A percentile compares a stretch with the other conserved stretches of the same genome.
These are phyloP conservation scores for Picea glauca DNA, from an alignment of 75 land plant genomes.

Conservation along the genomic window DNA sequence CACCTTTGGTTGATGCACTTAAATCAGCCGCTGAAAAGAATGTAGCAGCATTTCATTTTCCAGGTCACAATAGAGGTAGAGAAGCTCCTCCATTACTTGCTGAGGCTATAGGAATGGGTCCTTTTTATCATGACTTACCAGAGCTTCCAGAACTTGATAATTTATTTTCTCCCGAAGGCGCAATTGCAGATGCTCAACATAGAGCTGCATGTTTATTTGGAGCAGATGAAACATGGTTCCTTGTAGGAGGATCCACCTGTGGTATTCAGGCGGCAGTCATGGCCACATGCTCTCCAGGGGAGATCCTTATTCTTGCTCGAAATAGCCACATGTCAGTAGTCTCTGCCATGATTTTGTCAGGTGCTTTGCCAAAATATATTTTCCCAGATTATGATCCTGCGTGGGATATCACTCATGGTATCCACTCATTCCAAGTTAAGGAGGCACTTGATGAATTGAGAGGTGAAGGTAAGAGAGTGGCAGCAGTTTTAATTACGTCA, in stretches of 20 bases:
- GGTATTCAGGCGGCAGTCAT: constrained; percentile 92
- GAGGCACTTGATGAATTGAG: constrained; percentile 53
- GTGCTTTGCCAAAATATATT: constrained; percentile 68
- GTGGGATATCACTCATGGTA: constrained; percentile 74
- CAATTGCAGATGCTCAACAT: constrained; percentile 74
- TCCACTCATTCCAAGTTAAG: constrained; percentile 52
- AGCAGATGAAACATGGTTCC: constrained; percentile 80
- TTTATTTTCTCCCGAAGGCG: constrained; percentile 71
- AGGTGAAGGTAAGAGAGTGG: constrained; percentile 41
- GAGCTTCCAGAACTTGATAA: constrained; percentile 91
- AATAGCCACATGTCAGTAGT: constrained; percentile 83
- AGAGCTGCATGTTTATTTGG: constrained; percentile 72
- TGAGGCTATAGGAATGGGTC: constrained; percentile 43
- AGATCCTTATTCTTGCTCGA: constrained; percentile 68
- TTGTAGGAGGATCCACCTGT: constrained; percentile 87
- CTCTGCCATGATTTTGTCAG: constrained; percentile 79
- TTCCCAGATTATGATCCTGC: constrained; percentile 49
- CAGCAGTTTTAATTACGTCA: constrained; percentile 83
- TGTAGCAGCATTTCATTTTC: constrained; percentile 85
- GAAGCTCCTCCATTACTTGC: constrained; percentile 67
- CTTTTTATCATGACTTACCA: constrained; percentile 75
- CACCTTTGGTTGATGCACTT: constrained; percentile 71
- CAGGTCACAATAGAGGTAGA: constrained; percentile 84
- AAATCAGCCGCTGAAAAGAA: constrained; percentile 50
- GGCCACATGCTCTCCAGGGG: constrained; percentile 84